Evolutionary conservation across 805 yeast genomes (phyloP).

Genomic region (Scheffersomyces spartinae): DNA sequence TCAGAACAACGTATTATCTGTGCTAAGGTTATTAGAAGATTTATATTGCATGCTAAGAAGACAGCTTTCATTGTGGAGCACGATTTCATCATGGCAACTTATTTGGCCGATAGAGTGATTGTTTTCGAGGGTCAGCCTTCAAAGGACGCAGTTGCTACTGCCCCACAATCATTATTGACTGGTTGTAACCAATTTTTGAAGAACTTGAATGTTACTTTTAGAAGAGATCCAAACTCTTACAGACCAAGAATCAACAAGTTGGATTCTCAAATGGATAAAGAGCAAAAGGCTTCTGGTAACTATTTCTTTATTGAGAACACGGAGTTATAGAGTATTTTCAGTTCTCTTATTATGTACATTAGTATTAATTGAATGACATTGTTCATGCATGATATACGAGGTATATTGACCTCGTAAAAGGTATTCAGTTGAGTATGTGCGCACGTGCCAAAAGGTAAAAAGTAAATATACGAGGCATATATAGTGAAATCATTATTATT

Average conservation of each 20-base stretch:
- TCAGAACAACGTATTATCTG: conserved; percentile 99
- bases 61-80: conserved; percentile 99
- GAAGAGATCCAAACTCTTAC: conserved; percentile 97
- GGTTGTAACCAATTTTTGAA: conserved; percentile 97
- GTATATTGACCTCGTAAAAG: too few species aligned
- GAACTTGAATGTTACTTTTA: conserved; percentile 93
- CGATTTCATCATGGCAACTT: conserved; percentile 99
- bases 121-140: conserved; percentile 96
- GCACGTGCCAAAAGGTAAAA: too few species aligned
- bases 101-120: conserved; percentile 96
- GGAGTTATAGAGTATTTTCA: conserved; percentile 16
- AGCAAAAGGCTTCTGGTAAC: conserved; percentile 86
- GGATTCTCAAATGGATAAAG: conserved; percentile 98
- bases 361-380: too few species aligned
- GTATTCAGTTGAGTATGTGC: too few species aligned
- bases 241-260: conserved; percentile 98
- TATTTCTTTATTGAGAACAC: conserved; percentile 85
- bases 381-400: too few species aligned
- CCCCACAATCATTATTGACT: conserved; percentile 88
- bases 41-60: conserved; percentile 90
- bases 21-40: conserved; percentile 96
- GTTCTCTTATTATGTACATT: conserved; percentile 7
- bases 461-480: too few species aligned
- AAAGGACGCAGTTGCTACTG: conserved; percentile 67
- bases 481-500: too few species aligned